These are phyloP conservation scores for Phragmites australis DNA, from an alignment of 176 grass and related monocot genomes.

Conservation along the genomic window DNA sequence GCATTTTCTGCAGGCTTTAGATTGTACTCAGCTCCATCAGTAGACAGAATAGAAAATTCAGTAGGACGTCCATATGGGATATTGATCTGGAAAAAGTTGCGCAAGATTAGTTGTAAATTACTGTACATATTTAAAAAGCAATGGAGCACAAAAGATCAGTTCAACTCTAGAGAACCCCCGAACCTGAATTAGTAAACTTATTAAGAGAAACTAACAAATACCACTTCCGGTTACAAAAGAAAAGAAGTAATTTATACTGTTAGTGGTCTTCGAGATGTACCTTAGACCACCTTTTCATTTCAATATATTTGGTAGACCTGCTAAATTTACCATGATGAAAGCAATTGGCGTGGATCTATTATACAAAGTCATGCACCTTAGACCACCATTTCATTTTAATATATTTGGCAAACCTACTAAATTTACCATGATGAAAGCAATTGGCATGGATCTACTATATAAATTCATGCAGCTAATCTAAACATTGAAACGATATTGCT, in stretches of 20 bases:
- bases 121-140: neutral
- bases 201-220: neutral
- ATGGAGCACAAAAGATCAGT: neutral
- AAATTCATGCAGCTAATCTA: constrained; percentile 11
- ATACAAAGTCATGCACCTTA: neutral
- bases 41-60: constrained; percentile 69
- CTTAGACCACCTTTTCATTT: neutral
- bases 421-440: neutral
- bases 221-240: neutral
- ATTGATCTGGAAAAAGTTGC: constrained; percentile 60
- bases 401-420: constrained; percentile 12
- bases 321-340: neutral
- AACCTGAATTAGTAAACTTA: constrained; percentile 8
- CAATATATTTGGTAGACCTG: constrained; percentile 5
- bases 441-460: neutral
- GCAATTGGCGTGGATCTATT: neutral
- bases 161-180: neutral
- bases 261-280: neutral
- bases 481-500: neutral
- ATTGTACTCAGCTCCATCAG: constrained; percentile 58
- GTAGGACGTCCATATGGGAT: constrained; percentile 63
- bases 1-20: constrained; percentile 68
- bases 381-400: neutral
- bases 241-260: constrained; percentile 6
- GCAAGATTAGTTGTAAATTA: constrained; percentile 31